Percentiles rank a stretch among this genome's conserved stretches.
These are phyloP conservation scores for Hordeum marinum DNA, from an alignment of 176 grass and related monocot genomes.

Conservation along the genomic window DNA sequence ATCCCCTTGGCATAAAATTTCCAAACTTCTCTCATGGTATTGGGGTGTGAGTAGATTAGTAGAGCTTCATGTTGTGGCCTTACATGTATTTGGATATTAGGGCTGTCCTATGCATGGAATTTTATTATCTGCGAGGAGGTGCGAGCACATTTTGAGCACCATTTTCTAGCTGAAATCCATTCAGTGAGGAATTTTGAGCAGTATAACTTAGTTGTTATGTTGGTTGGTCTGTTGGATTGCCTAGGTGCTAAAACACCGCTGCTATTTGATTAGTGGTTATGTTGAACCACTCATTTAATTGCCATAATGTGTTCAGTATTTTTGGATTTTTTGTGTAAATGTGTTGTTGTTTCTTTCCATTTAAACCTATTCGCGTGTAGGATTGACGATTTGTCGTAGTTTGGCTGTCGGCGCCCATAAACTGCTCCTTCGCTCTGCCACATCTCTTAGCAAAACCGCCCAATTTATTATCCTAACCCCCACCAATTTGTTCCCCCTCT, in stretches of 20 bases:
- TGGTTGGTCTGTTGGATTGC: conserved; percentile 17
- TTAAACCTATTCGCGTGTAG: background rate
- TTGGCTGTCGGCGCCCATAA: background rate
- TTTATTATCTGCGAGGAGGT: conserved; percentile 28
- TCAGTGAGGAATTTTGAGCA: too few relatives aligned
- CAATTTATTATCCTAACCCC: too few relatives aligned
- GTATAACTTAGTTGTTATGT: background rate
- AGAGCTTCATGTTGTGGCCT: too few relatives aligned
- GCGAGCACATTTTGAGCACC: conserved; percentile 6
- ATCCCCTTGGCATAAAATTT: too few relatives aligned
- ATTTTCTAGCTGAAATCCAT: background rate
- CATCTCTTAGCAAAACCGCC: too few relatives aligned
- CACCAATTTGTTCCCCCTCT: too few relatives aligned
- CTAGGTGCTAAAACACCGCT: background rate
- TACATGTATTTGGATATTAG: background rate
- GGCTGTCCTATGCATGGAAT: background rate
- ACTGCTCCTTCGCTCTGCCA: too few relatives aligned
- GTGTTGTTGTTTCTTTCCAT: background rate
- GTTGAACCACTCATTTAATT: too few relatives aligned
- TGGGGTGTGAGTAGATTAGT: too few relatives aligned
- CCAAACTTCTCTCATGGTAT: too few relatives aligned
- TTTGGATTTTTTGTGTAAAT: too few relatives aligned
- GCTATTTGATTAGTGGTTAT: background rate
- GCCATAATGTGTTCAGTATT: too few relatives aligned
- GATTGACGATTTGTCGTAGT: background rate